phyloP scores from a whole-genome alignment of 2,329 filamentous ascomycete genomes.

The Ophiocordyceps polyrhachis-furcata region DNA sequence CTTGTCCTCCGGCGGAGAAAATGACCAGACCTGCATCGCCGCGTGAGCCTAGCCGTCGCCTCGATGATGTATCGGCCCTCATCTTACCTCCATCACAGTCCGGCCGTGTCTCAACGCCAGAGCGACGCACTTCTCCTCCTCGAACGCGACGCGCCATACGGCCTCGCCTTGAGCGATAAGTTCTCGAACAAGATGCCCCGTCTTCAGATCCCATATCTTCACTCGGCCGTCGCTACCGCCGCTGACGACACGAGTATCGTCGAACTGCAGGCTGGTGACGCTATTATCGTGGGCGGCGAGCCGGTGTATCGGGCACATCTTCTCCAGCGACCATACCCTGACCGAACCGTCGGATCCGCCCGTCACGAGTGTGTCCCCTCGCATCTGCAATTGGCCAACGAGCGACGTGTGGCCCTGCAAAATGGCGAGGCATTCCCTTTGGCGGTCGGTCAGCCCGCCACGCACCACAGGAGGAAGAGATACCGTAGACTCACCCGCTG shows the following conservation, averaged over 20 bases:
- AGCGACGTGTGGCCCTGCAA: slow-evolving; percentile 93
- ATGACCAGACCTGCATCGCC: slow-evolving; percentile 63
- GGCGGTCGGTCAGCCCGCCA: slow-evolving; percentile 11
- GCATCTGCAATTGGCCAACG: slow-evolving; percentile 91
- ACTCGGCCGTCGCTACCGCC: slow-evolving; percentile 94
- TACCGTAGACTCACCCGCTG: slow-evolving; percentile 44
- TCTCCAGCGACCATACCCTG: slow-evolving; percentile 83
- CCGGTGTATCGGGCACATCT: slow-evolving; percentile 81
- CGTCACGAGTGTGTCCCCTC: slow-evolving; percentile 83
- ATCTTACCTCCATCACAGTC: slow-evolving; percentile 88
- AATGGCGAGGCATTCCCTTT: slow-evolving; percentile 64
- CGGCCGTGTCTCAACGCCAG: slow-evolving; percentile 71
- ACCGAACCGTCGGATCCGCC: slow-evolving; percentile 94
- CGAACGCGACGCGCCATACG: slow-evolving; percentile 95
- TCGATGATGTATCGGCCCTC: neutral
- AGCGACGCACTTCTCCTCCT: slow-evolving; percentile 94
- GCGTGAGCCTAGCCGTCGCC: neutral
- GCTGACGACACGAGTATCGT: slow-evolving; percentile 86
- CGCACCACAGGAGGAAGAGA: neutral
- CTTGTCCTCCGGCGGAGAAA: slow-evolving; percentile 65
- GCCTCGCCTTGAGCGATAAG: slow-evolving; percentile 82
- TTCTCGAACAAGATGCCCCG: slow-evolving; percentile 76
- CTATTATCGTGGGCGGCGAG: slow-evolving; percentile 96
- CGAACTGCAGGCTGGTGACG: slow-evolving; percentile 93
- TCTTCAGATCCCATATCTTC: slow-evolving; percentile 95